A percentile compares a stretch with the other conserved stretches of the same genome.
Conservation (phyloP, 2,329 filamentous ascomycete species). For the Fusarium beomiforme region DNA sequence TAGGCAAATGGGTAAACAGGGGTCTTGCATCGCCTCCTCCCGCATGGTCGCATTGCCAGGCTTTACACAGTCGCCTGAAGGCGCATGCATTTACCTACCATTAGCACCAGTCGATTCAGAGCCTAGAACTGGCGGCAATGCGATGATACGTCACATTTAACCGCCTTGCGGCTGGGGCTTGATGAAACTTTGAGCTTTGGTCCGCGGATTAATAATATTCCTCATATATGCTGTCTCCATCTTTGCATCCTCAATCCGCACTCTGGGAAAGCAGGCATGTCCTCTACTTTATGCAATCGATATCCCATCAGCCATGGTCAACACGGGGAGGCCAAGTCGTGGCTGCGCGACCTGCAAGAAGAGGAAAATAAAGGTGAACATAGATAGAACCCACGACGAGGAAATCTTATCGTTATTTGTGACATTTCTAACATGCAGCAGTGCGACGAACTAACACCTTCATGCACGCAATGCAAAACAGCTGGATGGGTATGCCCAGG, state of each 20-base stretch:
- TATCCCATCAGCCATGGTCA: constrained; percentile 1
- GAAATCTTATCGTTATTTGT: neutral
- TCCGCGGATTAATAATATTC: neutral
- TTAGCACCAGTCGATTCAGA: neutral
- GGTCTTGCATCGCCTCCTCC: neutral
- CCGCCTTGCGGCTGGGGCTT: neutral
- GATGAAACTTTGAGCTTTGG: neutral
- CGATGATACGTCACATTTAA: neutral
- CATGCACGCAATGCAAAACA: constrained; percentile 28
- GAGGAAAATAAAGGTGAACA: constrained; percentile 33
- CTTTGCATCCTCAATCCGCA: neutral
- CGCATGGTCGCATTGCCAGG: neutral
- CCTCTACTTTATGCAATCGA: neutral
- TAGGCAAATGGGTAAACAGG: neutral
- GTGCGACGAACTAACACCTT: constrained; percentile 28
- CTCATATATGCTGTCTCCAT: neutral
- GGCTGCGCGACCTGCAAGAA: constrained; percentile 34
- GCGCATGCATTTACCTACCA: neutral
- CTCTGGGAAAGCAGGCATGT: neutral
- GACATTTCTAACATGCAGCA: neutral
- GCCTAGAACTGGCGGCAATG: neutral
- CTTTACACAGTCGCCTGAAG: neutral
- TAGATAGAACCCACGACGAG: rapidly evolving
- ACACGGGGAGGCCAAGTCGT: constrained; percentile 33
- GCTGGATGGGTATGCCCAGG: constrained; percentile 35